These are phyloP conservation scores for Eimeria tenella DNA, from an alignment of 169 alveolate species.

Conservation along the genomic window DNA sequence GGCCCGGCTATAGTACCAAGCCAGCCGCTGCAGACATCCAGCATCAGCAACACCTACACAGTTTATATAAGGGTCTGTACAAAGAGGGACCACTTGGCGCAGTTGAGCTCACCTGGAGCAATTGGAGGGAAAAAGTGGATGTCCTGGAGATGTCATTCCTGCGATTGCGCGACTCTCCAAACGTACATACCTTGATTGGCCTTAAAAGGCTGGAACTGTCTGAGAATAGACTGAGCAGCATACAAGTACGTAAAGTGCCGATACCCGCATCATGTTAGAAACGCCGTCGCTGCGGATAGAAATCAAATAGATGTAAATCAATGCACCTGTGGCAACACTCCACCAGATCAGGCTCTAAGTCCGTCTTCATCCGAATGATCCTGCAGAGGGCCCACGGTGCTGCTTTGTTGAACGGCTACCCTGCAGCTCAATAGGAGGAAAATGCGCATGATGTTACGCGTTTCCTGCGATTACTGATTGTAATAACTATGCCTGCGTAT, in stretches of 20 bases:
- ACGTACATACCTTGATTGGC: constrained; percentile 9
- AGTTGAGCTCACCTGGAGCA: constrained; percentile 35
- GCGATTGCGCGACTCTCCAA: constrained; percentile 57
- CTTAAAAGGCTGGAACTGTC: constrained; percentile 58
- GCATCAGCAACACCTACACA: neutral
- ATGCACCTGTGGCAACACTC: too few relatives aligned
- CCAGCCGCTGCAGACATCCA: neutral
- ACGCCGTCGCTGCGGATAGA: too few relatives aligned
- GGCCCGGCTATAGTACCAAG: neutral
- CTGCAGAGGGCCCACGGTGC: too few relatives aligned
- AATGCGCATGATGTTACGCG: neutral
- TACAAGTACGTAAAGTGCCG: constrained; percentile 27
- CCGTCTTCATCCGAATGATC: too few relatives aligned
- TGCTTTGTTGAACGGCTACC: too few relatives aligned
- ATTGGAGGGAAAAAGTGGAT: constrained; percentile 63
- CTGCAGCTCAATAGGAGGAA: too few relatives aligned
- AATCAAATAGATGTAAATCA: too few relatives aligned
- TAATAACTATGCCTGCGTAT: too few relatives aligned
- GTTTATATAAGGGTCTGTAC: neutral
- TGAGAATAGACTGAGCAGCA: constrained; percentile 53
- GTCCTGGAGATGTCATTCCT: constrained; percentile 51
- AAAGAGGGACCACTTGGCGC: neutral
- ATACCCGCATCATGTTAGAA: too few relatives aligned
- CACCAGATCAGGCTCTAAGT: too few relatives aligned
- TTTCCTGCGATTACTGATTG: neutral